Base-by-base conservation (phyloP, 306 rosid species). In the Fragaria iinumae region DNA sequence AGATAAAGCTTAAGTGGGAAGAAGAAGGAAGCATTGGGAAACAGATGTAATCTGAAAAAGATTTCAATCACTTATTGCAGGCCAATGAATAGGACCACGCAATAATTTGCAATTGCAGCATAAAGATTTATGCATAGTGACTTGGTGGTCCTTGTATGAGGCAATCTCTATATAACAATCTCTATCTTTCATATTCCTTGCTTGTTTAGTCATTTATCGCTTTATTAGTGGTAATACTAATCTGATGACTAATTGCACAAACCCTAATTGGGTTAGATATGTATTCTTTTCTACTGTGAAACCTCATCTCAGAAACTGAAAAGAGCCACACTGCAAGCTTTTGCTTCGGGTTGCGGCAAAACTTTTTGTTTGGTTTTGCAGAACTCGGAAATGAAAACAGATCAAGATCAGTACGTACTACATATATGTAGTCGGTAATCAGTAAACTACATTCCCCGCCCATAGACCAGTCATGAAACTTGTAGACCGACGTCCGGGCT, bases 1-100 rank as follows among this genome's bases (percentile, higher is more conserved):
- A 65, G 25, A 34, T 36, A 38, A 65, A 65, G 27, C 23, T 38
- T 1, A 36, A 25, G 27, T 2, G 41, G 41, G 18, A 20, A 17
- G 38, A 39, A 17, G 68, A 65, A 20, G 41, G 41, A 75, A 4
- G 60, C 67, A 59, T 8, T 12, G 71, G 77, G 56, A 79, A 70
- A 76, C 65, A 72, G 8, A 67, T 25, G 17, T 43, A 10, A 67
- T 27, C 71, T 72, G 75, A 80, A 77, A 81, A 71, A 38, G 68
- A 77, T 67, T 73, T 67, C 50, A 66, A 62, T 77, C 71, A 43
- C 77, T 57, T 17, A 59, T 32, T 25, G 43, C 25, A 64, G 69
- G 86, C 80, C 83, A 82, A 84, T 27, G 80, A 82, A 32, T 32
- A 81, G 93, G 93, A 88, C 97, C 96, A 86, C 93, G 69, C 79